A percentile compares a stretch with the other conserved stretches of the same genome.
Conservation (phyloP, 2,329 filamentous ascomycete genomes). For the Talaromyces sp. region DNA sequence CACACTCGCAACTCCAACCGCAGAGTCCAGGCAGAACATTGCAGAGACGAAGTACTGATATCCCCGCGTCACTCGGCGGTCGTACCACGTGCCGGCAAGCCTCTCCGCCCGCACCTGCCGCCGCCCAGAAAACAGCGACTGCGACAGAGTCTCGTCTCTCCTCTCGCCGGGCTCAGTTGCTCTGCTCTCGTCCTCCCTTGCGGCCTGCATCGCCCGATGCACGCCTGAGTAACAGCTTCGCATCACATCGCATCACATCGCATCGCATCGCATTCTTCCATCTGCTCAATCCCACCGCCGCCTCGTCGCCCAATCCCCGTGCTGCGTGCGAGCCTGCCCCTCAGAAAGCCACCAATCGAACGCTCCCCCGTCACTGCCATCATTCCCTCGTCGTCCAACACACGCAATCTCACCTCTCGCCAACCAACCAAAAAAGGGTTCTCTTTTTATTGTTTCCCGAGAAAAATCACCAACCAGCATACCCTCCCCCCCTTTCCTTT, state of each 20-base stretch:
- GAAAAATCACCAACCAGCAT: not conserved
- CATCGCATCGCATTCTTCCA: not conserved
- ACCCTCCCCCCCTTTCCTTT: not conserved
- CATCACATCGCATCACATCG: not conserved
- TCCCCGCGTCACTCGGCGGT: not conserved
- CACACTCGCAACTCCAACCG: too few species aligned
- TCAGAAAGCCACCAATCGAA: conserved; percentile 2
- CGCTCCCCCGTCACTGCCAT: not conserved
- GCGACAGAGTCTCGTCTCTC: too few species aligned
- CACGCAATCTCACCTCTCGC: not conserved
- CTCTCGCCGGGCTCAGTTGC: too few species aligned
- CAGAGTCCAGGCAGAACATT: not conserved
- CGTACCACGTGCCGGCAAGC: not conserved
- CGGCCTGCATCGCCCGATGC: conserved; percentile 3
- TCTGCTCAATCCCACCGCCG: conserved; percentile 1
- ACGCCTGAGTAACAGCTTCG: not conserved
- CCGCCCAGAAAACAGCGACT: too few species aligned
- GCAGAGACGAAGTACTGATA: not conserved
- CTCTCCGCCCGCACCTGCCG: not conserved
- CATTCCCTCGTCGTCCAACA: not conserved
- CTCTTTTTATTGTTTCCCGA: too few species aligned
- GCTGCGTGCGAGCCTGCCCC: not conserved
- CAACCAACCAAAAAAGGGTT: not conserved
- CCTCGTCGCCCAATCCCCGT: not conserved
- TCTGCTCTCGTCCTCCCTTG: conserved; percentile 7